Evolutionary conservation across 2,329 filamentous ascomycete species (phyloP), one percentile per base, ranked within the genome.

Genomic region (Pseudogymnoascus sp.): DNA sequence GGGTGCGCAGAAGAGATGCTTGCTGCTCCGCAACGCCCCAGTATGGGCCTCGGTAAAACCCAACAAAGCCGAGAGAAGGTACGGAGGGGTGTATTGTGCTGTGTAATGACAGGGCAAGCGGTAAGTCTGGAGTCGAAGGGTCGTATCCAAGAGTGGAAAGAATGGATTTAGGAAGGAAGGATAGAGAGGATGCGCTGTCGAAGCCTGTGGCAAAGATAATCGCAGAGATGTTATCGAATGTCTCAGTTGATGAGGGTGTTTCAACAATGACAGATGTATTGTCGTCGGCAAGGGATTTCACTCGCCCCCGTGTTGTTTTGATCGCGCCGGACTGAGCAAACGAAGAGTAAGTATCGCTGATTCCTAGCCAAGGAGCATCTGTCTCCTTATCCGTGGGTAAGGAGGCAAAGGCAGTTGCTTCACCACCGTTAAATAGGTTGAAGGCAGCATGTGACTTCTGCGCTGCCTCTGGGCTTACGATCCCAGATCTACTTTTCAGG

Each of bases 11-110:
- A 65, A 89, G 82, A 0, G 88, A 83, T 2, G 90, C 87, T 75
- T 96, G 91, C 88, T 92, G 90, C 73, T 95, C 90, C 82, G 93
- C 91, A 0, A 92, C 86, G 0, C 88, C 88, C 91, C 91, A 96
- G 72, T 91, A 95, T 0, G 90, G 90, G 0, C 89, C 89, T 65
- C 91, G 83, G 71, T 96, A 96, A 74, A 92, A 91, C 0, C 91
- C 91, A 1, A 95, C 87, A 69, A 95, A 93, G 0, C 89, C 90
- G 0, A 95, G 76, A 5, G 82, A 83, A 0, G 87, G 82, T 0
- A 92, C 74, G 0, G 79, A 76, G 0, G 82, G 80, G 64, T 87
- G 84, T 63, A 87, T 78, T 0, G 86, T 87, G 1, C 83, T 84
- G 66, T 90, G 87, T 60, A 88, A 86, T 21, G 88, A 84, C 0